A percentile compares a stretch with the other conserved stretches of the same genome.
phyloP scores from a whole-genome alignment of 805 yeast species.

The Kurtzmaniella cleridarum region DNA sequence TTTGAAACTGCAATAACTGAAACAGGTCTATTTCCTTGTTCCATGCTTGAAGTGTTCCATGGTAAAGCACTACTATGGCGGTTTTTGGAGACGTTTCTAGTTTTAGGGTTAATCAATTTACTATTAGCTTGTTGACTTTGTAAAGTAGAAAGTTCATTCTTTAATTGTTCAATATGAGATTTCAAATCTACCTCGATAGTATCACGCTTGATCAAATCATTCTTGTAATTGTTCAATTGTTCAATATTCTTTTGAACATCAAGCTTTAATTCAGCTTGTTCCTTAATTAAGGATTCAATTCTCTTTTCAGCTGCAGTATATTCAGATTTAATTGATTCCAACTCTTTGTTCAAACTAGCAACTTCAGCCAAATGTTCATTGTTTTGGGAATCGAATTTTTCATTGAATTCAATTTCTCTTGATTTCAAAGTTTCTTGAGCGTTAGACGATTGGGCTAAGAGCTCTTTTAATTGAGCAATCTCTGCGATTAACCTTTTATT shows the following conservation, averaged over 20 bases:
- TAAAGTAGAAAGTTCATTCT: conserved; percentile 44
- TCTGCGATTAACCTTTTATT: conserved; percentile 67
- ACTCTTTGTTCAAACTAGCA: conserved; percentile 48
- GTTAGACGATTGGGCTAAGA: conserved; percentile 48
- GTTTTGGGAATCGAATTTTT: conserved; percentile 40
- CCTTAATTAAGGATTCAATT: conserved; percentile 53
- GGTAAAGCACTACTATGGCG: conserved; percentile 37
- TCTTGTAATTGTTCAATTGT: conserved; percentile 57
- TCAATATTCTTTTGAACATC: conserved; percentile 59
- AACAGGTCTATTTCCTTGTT: conserved; percentile 49
- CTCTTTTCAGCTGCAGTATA: conserved; percentile 53
- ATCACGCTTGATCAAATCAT: conserved; percentile 51
- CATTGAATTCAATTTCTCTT: conserved; percentile 50
- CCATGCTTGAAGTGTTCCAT: conserved; percentile 30
- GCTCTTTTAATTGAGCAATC: conserved; percentile 41
- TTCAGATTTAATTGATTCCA: conserved; percentile 49
- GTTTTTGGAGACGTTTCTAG: conserved; percentile 30
- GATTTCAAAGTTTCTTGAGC: conserved; percentile 50
- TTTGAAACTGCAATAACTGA: conserved; percentile 56
- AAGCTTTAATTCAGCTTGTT: conserved; percentile 57
- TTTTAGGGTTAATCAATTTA: conserved; percentile 27
- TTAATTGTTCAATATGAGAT: conserved; percentile 52
- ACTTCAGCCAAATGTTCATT: conserved; percentile 46
- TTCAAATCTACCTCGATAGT: conserved; percentile 64
- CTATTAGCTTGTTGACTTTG: conserved; percentile 31